Base-by-base conservation (phyloP, 1,284 basidiomycete species). In the Phlebopus sp. region DNA sequence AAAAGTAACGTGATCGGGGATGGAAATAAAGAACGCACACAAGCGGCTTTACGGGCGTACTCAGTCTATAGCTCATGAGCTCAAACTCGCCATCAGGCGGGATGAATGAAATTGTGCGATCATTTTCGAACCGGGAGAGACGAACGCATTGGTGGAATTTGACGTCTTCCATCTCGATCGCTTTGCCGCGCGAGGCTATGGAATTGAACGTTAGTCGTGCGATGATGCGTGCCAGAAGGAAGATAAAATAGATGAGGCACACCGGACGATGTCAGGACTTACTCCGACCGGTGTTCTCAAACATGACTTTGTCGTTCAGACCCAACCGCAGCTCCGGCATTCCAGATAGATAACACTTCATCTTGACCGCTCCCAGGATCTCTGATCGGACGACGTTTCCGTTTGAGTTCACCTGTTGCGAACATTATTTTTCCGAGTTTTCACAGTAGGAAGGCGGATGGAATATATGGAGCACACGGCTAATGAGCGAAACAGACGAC, bases 141-240 rank as follows among this genome's bases (percentile, higher is more conserved):
- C 97, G 90, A 13, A 99, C 97, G 65, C 97, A 99, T 76, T 99
- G 97, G 67, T 99, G 97, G 74, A 99, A 99, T 68, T 97, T 98
- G 72, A 98, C 93, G 64, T 99, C 97, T 69, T 99, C 97, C 92
- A 99, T 97, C 72, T 99, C 97, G 62, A 99, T 97, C 3, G 95
- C 87, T 70, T 99, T 99, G 5, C 97, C 97, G 17, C 96, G 82
- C 2, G 96, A 88, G 23, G 94, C 92, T 92, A 63, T 19, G 42
- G 21, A 11, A 42, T 32, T 37, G 29, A 32, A 40, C 15, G 46
- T 15, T 36, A 11, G 44, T n/a, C 11, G 21, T 15, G 31, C 34
- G 3, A 19, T 17, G n/a, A 9, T 7, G 17, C 31, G 23, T 50
- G 39, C 35, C 23, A 25, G 37, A 10, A 37, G 53, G 11, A 15